A percentile compares a stretch with the other conserved stretches of the same genome.
phyloP scores from a whole-genome alignment of 345 rosid species.

The Bruguiera gymnorhiza region DNA sequence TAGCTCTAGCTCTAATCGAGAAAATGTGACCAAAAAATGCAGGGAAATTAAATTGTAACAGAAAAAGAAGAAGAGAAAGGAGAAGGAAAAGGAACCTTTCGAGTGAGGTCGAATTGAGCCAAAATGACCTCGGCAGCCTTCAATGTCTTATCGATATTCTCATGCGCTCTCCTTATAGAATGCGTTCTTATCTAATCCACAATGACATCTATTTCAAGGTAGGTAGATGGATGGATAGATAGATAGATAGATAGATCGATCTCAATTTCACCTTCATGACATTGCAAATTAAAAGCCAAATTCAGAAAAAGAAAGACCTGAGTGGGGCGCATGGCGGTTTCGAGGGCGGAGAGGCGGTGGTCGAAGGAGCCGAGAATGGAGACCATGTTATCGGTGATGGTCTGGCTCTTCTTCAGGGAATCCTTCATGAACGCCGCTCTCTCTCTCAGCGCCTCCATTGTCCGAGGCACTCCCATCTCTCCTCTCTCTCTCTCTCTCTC shows the following conservation, averaged over 20 bases:
- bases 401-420: slow-evolving; percentile 80
- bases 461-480: slow-evolving; percentile 60
- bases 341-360: slow-evolving; percentile 86
- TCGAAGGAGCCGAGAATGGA: slow-evolving; percentile 94
- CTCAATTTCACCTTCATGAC: no score
- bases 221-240: background rate
- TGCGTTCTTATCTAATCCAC: slow-evolving; percentile 72
- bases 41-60: background rate
- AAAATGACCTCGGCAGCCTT: slow-evolving; percentile 79
- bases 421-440: slow-evolving; percentile 62
- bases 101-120: slow-evolving; percentile 66
- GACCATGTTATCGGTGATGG: slow-evolving; percentile 87
- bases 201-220: background rate
- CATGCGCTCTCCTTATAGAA: slow-evolving; percentile 82
- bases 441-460: slow-evolving; percentile 59
- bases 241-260: background rate
- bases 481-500: no score
- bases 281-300: no score
- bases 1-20: no score
- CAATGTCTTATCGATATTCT: slow-evolving; percentile 80
- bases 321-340: slow-evolving; percentile 98
- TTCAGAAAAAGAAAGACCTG: slow-evolving; percentile 42
- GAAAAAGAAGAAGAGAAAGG: no score
- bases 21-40: background rate
- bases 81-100: slow-evolving; percentile 35